Evolutionary conservation across 192 early-diverging fungal genomes (phyloP), one percentile per base, ranked within the genome.

Genomic region (Gryganskiella cystojenkinii): DNA sequence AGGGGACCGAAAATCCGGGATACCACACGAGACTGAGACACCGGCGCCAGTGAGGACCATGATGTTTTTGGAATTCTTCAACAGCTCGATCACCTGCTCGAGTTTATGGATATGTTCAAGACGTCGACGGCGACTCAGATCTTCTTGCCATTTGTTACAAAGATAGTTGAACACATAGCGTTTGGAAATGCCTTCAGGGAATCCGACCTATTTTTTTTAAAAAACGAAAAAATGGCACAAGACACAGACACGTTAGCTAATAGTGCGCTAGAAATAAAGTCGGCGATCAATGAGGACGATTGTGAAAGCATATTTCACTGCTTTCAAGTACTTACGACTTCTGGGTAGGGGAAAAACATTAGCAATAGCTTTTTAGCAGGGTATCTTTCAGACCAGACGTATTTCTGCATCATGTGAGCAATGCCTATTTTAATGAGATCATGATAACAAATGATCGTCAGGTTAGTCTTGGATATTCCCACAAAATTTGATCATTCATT

Each of bases 1-100:
- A 22, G 95, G 89, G 14, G 96, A 98, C 61, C 97, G 87, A 61
- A 99, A 99, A 65, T 99, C 98, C 0, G 98, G 98, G 43, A 99
- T 99, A 6, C 96, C 97, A 45, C 95, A 98, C 1, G 94, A 95
- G 2, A 98, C 96, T 0, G 96, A 98, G 11, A 93, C 92, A 14
- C 95, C 93, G 7, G 94, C 94, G 9, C 96, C 96, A 2, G 95
- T 96, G 54, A 98, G 82, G 15, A 98, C 91, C 89, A 98, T 87
- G 40, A 98, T 96, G 19, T 91, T 91, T 56, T 84, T 81, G 3
- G 90, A 81, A 14, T 65, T 62, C 25, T 75, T 61, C 1, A 95
- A 51, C n/a, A 94, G 65, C 2, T 84, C 72, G 0, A 90, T 82
- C 9, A 91, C 92, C 34, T 93, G 85, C 6, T 91, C 81, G 7